Conservation (phyloP, 257 asterid genomes). For the Nicotiana otophora region DNA sequence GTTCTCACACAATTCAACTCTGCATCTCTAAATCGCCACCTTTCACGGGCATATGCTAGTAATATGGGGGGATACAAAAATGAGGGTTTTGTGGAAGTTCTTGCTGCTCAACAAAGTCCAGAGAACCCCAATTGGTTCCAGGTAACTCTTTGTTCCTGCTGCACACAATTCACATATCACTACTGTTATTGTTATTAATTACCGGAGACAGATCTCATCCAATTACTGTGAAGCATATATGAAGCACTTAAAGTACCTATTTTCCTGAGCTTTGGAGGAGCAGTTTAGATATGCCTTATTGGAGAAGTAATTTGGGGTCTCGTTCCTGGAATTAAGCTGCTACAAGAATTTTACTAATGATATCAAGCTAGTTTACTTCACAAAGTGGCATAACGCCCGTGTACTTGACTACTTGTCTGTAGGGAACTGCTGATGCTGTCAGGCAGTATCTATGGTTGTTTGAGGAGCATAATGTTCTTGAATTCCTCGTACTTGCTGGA, state of each 20-base stretch:
- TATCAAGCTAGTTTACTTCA: background rate
- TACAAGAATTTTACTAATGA: background rate
- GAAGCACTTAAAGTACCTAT: background rate
- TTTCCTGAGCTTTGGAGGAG: background rate
- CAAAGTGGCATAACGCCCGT: background rate
- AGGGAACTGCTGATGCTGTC: conserved; percentile 99
- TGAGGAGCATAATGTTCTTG: conserved; percentile 87
- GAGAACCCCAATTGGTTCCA: conserved; percentile 98
- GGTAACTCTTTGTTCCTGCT: conserved; percentile 26
- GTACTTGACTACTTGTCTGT: conserved; percentile 8
- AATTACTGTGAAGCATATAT: background rate
- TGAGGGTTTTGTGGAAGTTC: conserved; percentile 96
- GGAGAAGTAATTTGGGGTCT: background rate
- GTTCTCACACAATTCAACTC: conserved; percentile 96
- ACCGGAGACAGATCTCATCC: background rate
- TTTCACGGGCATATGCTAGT: conserved; percentile 88
- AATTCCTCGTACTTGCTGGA: conserved; percentile 85
- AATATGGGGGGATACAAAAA: conserved; percentile 88
- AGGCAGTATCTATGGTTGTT: conserved; percentile 90
- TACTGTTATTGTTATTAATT: background rate
- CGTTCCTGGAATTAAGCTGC: background rate
- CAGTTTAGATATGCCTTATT: background rate
- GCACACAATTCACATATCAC: background rate
- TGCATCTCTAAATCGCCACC: conserved; percentile 93
- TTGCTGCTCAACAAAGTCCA: conserved; percentile 98